phyloP scores from a whole-genome alignment of 768 basidiomycete genomes.

The Naganishia kalamii region DNA sequence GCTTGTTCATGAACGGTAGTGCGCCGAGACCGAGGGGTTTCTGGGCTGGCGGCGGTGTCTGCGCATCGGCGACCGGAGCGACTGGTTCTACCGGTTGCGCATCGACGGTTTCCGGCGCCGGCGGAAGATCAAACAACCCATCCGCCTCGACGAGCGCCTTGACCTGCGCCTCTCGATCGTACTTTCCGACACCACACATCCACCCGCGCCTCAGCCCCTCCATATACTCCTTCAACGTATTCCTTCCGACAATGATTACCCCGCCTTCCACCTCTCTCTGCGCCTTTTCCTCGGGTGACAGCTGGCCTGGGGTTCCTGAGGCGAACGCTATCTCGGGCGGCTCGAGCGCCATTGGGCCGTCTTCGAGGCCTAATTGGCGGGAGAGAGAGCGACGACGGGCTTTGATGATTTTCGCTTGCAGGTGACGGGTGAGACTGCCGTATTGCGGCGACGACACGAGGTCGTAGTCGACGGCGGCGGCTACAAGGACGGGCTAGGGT shows the following conservation, averaged over 20 bases:
- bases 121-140: slow-evolving; percentile 66
- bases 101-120: slow-evolving; percentile 42
- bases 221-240: slow-evolving; percentile 92
- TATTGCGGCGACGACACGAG: slow-evolving; percentile 72
- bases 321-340: slow-evolving; percentile 24
- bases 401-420: slow-evolving; percentile 64
- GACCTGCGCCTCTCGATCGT: slow-evolving; percentile 49
- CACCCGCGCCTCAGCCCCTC: slow-evolving; percentile 77
- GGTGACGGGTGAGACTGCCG: slow-evolving; percentile 72
- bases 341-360: slow-evolving; percentile 54
- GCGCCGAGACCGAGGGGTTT: slow-evolving; percentile 12
- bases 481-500: slow-evolving; percentile 78
- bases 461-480: slow-evolving; percentile 88
- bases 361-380: slow-evolving; percentile 16
- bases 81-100: slow-evolving; percentile 27
- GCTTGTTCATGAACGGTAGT: slow-evolving; percentile 25
- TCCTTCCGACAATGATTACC: slow-evolving; percentile 74
- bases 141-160: slow-evolving; percentile 64
- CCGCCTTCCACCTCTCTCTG: slow-evolving; percentile 71
- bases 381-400: slow-evolving; percentile 59
- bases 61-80: background rate
- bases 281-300: slow-evolving; percentile 54
- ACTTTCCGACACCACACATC: slow-evolving; percentile 64
- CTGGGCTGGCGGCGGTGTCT: background rate
- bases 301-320: slow-evolving; percentile 39